Base-by-base conservation (phyloP, 1,284 basidiomycete species). In the Cutaneotrichosporon sp. region DNA sequence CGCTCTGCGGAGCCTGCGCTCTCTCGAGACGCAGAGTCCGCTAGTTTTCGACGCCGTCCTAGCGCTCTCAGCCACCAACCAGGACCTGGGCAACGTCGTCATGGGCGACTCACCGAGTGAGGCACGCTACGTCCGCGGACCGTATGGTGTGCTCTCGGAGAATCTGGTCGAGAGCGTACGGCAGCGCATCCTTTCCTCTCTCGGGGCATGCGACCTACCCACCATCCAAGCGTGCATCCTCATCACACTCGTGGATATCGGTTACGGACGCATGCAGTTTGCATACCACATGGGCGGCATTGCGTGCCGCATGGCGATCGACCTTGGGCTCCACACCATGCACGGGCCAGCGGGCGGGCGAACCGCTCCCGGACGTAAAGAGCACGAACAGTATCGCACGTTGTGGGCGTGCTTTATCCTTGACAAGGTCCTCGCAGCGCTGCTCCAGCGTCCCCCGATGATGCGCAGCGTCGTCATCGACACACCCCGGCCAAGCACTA, bases 251-350 rank as follows among this genome's bases (percentile, higher is more conserved):
- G 55, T 60, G 14, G 66, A 67, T 36, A 55, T 58, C 7, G 66
- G 66, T 6, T 49, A 47, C 42, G 66, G 66, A 0, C 63, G 63
- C 8, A 62, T 38, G 30, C 40, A 58, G 14, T 63, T 67, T 16
- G 63, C 60, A 11, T 67, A 67, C 61, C 66, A 67, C 49, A 67
- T 67, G 66, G 32, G 49, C 18, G 66, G 66, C 8, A 60, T 64
- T 18, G 66, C 66, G 18, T 62, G 60, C 49, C 66, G 66, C 18
- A 57, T 67, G 58, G 66, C 61, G 1, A 42, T 67, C 22, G 63
- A 67, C 47, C 47, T 64, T 4, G 66, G 66, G 0, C 53, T 67
- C 0, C 61, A 67, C 55, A 60, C 63, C 14, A 50, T 58, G 30
- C 36, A 52, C 8, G 40, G 10, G 14, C 55, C 38, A 1, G 38